These are phyloP conservation scores for Neurospora sp. DNA, from an alignment of 495 filamentous ascomycete species.

Conservation along the genomic window DNA sequence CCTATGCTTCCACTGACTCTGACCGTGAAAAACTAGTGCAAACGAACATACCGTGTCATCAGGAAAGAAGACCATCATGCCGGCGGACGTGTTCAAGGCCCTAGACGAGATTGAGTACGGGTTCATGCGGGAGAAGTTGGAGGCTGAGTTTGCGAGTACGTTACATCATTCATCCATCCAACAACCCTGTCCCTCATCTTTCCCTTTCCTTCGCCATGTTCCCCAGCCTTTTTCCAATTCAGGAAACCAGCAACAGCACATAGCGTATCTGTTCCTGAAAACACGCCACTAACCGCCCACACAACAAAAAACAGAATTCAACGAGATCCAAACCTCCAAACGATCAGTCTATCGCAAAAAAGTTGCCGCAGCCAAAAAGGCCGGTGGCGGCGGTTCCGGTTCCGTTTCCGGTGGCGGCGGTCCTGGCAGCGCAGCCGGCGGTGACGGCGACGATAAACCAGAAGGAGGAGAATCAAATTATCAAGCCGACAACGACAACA, in stretches of 20 bases:
- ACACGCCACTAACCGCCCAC: neutral
- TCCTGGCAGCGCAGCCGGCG: neutral
- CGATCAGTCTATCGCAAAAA: slow-evolving; percentile 41
- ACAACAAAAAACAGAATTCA: slow-evolving; percentile 31
- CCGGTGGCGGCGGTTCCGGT: slow-evolving; percentile 2
- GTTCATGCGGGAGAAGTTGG: slow-evolving; percentile 54
- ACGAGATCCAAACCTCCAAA: slow-evolving; percentile 41
- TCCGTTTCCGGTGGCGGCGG: neutral
- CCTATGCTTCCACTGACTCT: neutral
- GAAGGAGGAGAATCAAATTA: neutral
- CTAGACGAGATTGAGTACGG: slow-evolving; percentile 77
- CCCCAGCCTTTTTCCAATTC: neutral
- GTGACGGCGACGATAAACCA: slow-evolving; percentile 3
- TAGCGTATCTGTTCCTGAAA: neutral
- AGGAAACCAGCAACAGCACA: neutral
- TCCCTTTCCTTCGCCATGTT: neutral
- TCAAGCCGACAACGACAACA: slow-evolving; percentile 1
- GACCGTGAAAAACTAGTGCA: slow-evolving; percentile 41
- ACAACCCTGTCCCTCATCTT: neutral
- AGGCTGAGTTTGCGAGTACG: slow-evolving; percentile 53
- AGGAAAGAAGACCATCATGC: slow-evolving; percentile 77
- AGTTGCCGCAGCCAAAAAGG: slow-evolving; percentile 33
- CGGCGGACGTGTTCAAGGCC: slow-evolving; percentile 72
- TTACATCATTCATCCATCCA: neutral
- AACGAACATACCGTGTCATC: slow-evolving; percentile 58